Evolutionary conservation across 2,329 filamentous ascomycete genomes (phyloP).

Genomic region (Incumbomyces lentus): DNA sequence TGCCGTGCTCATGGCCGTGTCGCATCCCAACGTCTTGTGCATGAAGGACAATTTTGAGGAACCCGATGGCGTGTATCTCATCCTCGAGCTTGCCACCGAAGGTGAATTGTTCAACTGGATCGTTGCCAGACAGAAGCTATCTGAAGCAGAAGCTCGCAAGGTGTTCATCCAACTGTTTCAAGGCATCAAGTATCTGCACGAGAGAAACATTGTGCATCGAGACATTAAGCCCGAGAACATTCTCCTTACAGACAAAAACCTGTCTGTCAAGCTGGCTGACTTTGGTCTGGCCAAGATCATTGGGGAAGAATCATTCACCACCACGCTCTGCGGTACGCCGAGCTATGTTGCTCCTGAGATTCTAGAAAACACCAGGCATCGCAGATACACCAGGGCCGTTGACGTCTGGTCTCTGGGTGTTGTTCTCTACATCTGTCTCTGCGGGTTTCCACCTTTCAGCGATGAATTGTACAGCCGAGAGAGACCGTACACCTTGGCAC

Average conservation of each 20-base stretch:
- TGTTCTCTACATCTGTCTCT: slow-evolving; percentile 92
- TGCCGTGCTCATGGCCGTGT: slow-evolving; percentile 92
- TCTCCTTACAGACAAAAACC: slow-evolving; percentile 69
- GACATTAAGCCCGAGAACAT: slow-evolving; percentile 99
- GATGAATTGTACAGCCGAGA: slow-evolving; percentile 76
- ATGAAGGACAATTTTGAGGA: slow-evolving; percentile 94
- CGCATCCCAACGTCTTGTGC: slow-evolving; percentile 83
- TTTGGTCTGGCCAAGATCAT: slow-evolving; percentile 98
- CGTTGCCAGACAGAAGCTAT: slow-evolving; percentile 78
- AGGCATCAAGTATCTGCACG: slow-evolving; percentile 90
- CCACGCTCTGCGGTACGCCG: slow-evolving; percentile 88
- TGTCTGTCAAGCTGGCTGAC: slow-evolving; percentile 85
- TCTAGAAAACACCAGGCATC: slow-evolving; percentile 65
- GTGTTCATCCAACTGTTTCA: slow-evolving; percentile 87
- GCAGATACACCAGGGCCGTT: slow-evolving; percentile 88
- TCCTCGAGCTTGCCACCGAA: slow-evolving; percentile 81
- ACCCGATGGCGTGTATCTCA: slow-evolving; percentile 76
- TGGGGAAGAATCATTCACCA: slow-evolving; percentile 95
- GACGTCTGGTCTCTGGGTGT: slow-evolving; percentile 98
- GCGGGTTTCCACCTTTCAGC: slow-evolving; percentile 92
- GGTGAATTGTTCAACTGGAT: slow-evolving; percentile 96
- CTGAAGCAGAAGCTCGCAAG: slow-evolving; percentile 72
- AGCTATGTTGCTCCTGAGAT: slow-evolving; percentile 97
- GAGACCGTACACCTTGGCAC: slow-evolving; percentile 74
- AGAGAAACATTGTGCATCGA: slow-evolving; percentile 91